phyloP scores from a whole-genome alignment of 805 yeast species.

The Ascoidea tarda region DNA sequence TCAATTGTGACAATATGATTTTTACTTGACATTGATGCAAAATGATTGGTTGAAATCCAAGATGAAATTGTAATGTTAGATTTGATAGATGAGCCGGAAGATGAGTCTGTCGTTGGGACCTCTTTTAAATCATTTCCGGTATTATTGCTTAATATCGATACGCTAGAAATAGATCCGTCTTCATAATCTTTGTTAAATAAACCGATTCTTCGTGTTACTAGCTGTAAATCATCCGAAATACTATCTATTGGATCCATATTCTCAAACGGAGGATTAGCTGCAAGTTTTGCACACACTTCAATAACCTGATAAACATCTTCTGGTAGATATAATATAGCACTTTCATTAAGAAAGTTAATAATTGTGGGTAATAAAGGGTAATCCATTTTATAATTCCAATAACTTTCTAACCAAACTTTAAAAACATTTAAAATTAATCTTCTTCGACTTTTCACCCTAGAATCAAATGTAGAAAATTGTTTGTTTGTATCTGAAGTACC shows the following conservation, averaged over 20 bases:
- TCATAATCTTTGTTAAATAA: background rate
- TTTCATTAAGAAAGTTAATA: slow-evolving; percentile 70
- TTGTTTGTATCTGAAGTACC: slow-evolving; percentile 3
- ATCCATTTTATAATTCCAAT: slow-evolving; percentile 63
- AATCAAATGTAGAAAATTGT: slow-evolving; percentile 14
- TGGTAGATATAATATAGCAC: slow-evolving; percentile 45
- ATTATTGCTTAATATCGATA: slow-evolving; percentile 44
- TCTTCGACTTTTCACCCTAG: slow-evolving; percentile 43
- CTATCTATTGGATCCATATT: slow-evolving; percentile 2
- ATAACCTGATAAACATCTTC: slow-evolving; percentile 48
- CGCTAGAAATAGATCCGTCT: slow-evolving; percentile 11
- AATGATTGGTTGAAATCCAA: slow-evolving; percentile 25
- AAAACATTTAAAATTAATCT: slow-evolving; percentile 54
- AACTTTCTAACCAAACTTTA: slow-evolving; percentile 80
- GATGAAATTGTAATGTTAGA: slow-evolving; percentile 17
- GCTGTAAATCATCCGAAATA: slow-evolving; percentile 4
- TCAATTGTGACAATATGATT: slow-evolving; percentile 24
- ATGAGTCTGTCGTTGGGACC: slow-evolving; percentile 14
- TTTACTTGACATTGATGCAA: slow-evolving; percentile 23
- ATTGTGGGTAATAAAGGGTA: slow-evolving; percentile 49
- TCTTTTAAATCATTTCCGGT: slow-evolving; percentile 31
- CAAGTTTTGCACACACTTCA: slow-evolving; percentile 46
- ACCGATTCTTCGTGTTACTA: slow-evolving; percentile 9
- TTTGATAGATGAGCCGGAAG: slow-evolving; percentile 27
- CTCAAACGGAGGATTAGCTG: slow-evolving; percentile 34